A percentile compares a stretch with the other conserved stretches of the same genome.
These are phyloP conservation scores for Colletotrichum karsti DNA, from an alignment of 2,329 filamentous ascomycete genomes.

Conservation along the genomic window DNA sequence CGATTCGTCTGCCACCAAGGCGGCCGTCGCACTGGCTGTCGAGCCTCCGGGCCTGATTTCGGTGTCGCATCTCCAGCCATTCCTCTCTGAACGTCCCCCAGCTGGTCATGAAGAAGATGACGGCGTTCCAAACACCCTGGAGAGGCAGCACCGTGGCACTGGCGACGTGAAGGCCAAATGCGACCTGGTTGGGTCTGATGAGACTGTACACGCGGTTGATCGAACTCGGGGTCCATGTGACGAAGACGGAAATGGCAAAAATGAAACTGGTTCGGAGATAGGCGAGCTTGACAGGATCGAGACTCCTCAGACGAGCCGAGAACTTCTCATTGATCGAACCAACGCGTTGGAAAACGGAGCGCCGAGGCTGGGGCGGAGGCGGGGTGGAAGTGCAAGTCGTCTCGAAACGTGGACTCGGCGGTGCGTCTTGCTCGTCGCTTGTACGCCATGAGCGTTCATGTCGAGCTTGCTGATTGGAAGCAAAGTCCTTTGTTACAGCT, in stretches of 20 bases:
- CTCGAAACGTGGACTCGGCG: conserved; percentile 30
- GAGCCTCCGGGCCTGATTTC: conserved; percentile 1
- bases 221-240: conserved; percentile 73
- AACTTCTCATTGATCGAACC: conserved; percentile 36
- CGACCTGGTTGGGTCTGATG: conserved; percentile 58
- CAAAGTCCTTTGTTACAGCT: background rate
- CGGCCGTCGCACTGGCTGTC: conserved; percentile 4
- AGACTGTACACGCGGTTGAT: conserved; percentile 79
- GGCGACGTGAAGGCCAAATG: conserved; percentile 73
- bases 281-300: conserved; percentile 67
- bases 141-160: conserved; percentile 78
- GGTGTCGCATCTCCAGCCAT: conserved; percentile 28
- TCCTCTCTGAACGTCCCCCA: conserved; percentile 50
- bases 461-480: conserved; percentile 8
- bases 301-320: conserved; percentile 43
- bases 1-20: conserved; percentile 1
- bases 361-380: conserved; percentile 15
- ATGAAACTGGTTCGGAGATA: conserved; percentile 69
- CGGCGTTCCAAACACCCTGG: conserved; percentile 82
- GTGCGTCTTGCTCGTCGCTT: conserved; percentile 12
- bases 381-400: conserved; percentile 35
- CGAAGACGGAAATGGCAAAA: conserved; percentile 67
- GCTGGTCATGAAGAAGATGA: conserved; percentile 79
- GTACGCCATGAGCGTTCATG: conserved; percentile 21
- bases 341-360: conserved; percentile 26